phyloP scores from a whole-genome alignment of 305 asterid genomes.

The Stenogyne calaminthoides region DNA sequence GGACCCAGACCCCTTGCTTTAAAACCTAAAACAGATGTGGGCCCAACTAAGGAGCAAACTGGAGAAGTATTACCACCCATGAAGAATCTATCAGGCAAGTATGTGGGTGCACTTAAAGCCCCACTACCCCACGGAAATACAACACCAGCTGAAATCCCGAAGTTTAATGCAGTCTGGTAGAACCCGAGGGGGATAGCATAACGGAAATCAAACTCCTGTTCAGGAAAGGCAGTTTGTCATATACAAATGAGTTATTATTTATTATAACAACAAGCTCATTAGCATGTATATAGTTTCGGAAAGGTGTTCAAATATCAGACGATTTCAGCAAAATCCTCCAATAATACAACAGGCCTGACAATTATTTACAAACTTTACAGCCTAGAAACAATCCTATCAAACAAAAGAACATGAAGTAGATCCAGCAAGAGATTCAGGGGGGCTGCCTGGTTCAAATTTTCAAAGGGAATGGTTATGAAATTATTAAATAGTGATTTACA shows the following conservation, averaged over 20 bases:
- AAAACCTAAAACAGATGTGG: conserved; percentile 82
- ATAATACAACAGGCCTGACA: conserved; percentile 13
- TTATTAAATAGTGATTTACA: no score
- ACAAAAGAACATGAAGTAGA: conserved; percentile 11
- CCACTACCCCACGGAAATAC: conserved; percentile 87
- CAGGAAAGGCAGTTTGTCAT: conserved; percentile 26
- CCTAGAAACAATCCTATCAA: not conserved
- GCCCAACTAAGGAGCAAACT: conserved; percentile 83
- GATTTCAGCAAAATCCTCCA: conserved; percentile 23
- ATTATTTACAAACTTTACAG: conserved; percentile 14
- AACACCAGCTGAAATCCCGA: conserved; percentile 82
- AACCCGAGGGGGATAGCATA: conserved; percentile 89
- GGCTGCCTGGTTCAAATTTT: no score
- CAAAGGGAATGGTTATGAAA: no score
- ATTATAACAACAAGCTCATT: not conserved
- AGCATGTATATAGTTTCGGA: not conserved
- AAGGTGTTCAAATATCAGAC: conserved; percentile 14
- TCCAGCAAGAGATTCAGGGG: conserved; percentile 6
- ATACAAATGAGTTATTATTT: not conserved
- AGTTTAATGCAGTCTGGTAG: conserved; percentile 69
- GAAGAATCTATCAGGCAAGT: conserved; percentile 82
- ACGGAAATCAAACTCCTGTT: conserved; percentile 88
- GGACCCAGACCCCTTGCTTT: conserved; percentile 92
- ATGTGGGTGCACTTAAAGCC: conserved; percentile 55
- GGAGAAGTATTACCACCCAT: conserved; percentile 92